Evolutionary conservation across 2,329 filamentous ascomycete genomes (phyloP), one percentile per base, ranked within the genome.

Genomic region (Aspergillus oerlinghausenensis): DNA sequence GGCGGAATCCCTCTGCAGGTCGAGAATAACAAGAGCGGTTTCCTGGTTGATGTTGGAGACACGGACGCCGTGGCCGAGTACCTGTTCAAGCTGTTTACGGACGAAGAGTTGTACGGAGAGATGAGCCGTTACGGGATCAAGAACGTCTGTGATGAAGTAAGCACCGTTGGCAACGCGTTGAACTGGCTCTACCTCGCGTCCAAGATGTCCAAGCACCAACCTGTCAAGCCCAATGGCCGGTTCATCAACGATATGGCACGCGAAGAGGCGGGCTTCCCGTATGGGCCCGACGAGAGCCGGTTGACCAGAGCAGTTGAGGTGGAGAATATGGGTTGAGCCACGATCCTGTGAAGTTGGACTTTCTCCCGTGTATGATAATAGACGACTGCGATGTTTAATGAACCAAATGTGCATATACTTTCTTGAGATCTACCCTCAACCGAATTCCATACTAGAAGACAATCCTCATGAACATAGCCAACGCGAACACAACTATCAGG

Each of bases 1-100:
- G 90, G 90, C n/a, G 90, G 90, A 10, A 92, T 94, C 53, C 89
- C 89, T 1, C 78, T 93, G 4, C 90, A 94, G 70, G 82, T 94
- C 55, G 81, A 88, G 70, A 77, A 92, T 64, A 79, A 80, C 38
- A 83, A 88, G 69, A 88, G 87, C 57, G 89, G 89, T 1, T 94
- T 84, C 74, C 76, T 94, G 1, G 89, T 93, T 19, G 80, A 88
- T 48, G 81, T 88, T 0, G 86, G 85, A 3, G 89, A 93, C 69
- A 84, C 82, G 65, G 81, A 86, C 60, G 80, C 86, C 0, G 88
- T 92, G 14, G 90, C 89, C 0, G 74, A 79, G 49, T 82, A 90
- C 63, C 76, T 92, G 29, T 76, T 86, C 60, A 73, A 86, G 1
- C 78, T 93, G 2, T 90, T 87, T 73, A 86, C 81, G 0, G 79